Conservation (phyloP, 257 asterid species). For the Eucommia ulmoides region DNA sequence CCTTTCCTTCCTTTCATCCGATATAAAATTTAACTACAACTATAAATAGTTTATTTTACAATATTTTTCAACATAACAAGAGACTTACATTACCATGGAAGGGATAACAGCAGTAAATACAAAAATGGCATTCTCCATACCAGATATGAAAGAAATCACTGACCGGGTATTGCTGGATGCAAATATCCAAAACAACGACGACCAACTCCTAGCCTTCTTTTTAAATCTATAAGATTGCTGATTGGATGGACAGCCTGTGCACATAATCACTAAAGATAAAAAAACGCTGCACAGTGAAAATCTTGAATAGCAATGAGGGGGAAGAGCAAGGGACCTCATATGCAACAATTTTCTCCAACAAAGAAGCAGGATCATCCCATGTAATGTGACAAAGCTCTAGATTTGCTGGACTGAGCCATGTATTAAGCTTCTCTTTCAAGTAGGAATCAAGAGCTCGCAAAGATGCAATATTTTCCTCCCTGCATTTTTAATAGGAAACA, state of each 20-base stretch:
- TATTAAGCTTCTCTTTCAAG: slow-evolving; percentile 81
- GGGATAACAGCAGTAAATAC: not conserved
- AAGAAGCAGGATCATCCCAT: slow-evolving; percentile 96
- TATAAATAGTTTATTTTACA: no score
- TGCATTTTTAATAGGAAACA: slow-evolving; percentile 13
- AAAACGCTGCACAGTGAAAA: no score
- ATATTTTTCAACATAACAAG: no score
- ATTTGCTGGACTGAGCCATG: slow-evolving; percentile 95
- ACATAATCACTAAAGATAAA: slow-evolving; percentile 6
- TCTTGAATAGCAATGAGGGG: not conserved
- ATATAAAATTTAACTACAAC: no score
- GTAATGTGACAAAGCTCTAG: slow-evolving; percentile 80
- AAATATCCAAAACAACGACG: slow-evolving; percentile 94
- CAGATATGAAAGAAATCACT: slow-evolving; percentile 13
- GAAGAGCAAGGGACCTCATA: slow-evolving; percentile 46
- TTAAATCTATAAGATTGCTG: slow-evolving; percentile 82
- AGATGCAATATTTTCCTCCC: slow-evolving; percentile 60
- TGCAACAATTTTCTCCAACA: slow-evolving; percentile 89
- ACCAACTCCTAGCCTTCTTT: slow-evolving; percentile 86
- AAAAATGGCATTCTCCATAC: not conserved
- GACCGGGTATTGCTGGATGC: slow-evolving; percentile 94
- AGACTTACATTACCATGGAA: not conserved
- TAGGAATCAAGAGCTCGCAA: slow-evolving; percentile 77
- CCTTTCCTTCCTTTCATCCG: no score
- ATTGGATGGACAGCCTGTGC: slow-evolving; percentile 94